phyloP scores from a whole-genome alignment of 2,329 filamentous ascomycete species.

The Penicillium palitans region DNA sequence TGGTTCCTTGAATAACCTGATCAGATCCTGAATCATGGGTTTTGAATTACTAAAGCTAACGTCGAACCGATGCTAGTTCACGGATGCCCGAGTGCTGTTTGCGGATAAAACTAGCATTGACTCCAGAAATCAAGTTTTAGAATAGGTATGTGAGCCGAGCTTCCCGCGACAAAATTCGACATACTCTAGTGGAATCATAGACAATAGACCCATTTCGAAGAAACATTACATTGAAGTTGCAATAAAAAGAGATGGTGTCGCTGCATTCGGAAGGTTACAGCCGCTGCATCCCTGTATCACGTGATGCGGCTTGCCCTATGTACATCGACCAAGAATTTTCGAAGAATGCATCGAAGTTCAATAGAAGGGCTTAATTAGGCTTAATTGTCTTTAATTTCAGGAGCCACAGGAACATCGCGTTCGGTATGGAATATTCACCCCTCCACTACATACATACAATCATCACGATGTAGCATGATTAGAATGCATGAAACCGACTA shows the following conservation, averaged over 20 bases:
- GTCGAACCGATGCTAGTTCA: constrained; percentile 6
- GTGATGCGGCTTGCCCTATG: constrained; percentile 10
- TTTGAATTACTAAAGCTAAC: constrained; percentile 1
- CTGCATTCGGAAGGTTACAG: constrained; percentile 28
- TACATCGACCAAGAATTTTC: not conserved
- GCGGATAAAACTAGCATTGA: constrained; percentile 13
- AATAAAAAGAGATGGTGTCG: constrained; percentile 6
- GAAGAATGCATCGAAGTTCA: not conserved
- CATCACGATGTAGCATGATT: not conserved
- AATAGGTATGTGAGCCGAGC: not conserved
- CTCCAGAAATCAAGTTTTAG: not conserved
- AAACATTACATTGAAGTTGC: constrained; percentile 11
- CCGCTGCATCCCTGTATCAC: constrained; percentile 13
- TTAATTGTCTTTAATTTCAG: not conserved
- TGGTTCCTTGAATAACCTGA: constrained; percentile 1
- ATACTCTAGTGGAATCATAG: not conserved
- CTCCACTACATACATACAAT: not conserved
- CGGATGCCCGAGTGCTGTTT: constrained; percentile 15
- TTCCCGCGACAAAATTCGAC: not conserved
- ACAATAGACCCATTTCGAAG: not conserved
- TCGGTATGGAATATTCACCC: too few relatives aligned
- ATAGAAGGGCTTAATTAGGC: not conserved
- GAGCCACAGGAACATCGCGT: accelerated
- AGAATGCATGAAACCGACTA: not conserved
- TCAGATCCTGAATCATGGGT: not conserved